Percentiles rank a stretch among this genome's conserved stretches.
Evolutionary conservation across 306 rosid genomes (phyloP).

Genomic region (Rosa chinensis): DNA sequence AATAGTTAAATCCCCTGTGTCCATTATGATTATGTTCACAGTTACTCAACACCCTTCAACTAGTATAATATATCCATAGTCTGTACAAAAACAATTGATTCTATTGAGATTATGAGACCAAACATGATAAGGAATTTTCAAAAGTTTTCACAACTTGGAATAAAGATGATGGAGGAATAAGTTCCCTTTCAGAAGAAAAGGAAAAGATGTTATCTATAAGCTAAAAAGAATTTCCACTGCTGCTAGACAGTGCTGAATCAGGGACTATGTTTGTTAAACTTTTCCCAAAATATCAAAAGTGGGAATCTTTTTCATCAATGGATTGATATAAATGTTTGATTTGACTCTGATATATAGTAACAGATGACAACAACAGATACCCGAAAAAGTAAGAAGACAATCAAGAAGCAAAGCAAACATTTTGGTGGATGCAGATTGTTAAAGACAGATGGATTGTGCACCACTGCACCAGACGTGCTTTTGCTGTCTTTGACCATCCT

Average conservation of each 20-base stretch:
- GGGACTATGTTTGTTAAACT: background rate
- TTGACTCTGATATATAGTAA: background rate
- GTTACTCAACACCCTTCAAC: background rate
- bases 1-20: slow-evolving; percentile 1
- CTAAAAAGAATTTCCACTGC: background rate
- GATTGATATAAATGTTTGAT: background rate
- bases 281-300: background rate
- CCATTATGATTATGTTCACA: slow-evolving; percentile 1
- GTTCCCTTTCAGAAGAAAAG: background rate
- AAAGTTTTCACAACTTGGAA: background rate
- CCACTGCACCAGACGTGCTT: background rate
- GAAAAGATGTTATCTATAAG: background rate
- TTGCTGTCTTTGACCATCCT: background rate
- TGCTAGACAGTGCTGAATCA: background rate
- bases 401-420: background rate
- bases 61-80: background rate
- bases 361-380: background rate
- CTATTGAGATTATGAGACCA: background rate
- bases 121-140: slow-evolving; percentile 1
- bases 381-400: background rate
- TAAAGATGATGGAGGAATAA: background rate
- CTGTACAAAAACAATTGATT: background rate
- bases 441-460: background rate
- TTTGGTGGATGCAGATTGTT: background rate
- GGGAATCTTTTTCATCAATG: background rate